Base-by-base conservation (phyloP, 129 eudicot species). In the Kitagawia praeruptora region DNA sequence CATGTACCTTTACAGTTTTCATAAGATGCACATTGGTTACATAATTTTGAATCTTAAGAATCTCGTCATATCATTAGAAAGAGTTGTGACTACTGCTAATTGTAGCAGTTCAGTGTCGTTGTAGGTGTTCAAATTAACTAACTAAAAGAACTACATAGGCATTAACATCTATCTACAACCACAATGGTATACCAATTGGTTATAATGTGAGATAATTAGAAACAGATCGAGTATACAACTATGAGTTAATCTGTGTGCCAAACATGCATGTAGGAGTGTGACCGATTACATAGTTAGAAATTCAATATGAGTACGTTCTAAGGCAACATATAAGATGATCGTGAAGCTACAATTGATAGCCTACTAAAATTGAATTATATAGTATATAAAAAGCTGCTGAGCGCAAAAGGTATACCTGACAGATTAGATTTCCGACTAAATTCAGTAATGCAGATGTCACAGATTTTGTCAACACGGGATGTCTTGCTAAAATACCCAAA, bases 361-460 rank as follows among this genome's bases (percentile, higher is more conserved):
- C 67, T 58, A n/a, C 31, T 2, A 58, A 8, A 58, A 23, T 21
- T 0, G 34, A 25, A 58, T n/a, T 6, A 18, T 37, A 8, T 19
- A 70, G 63, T 21, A 70, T 18, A 71, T 10, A 2, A 39, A 40
- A 37, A 8, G 37, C 27, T 9, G 16, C 16, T 19, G 15, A 72
- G 19, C 23, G 9, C 18, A 25, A 44, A 58, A 38, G 9, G 77
- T 21, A 72, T 78, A 90, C 97, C 96, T 90, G 97, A 71, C 96
- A 93, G 73, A 85, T 77, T 53, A 95, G 21, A 82, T 95, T 97
- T 80, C 98, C 98, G 82, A 90, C 80, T 53, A 89, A 83, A 73
- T 91, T 95, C 84, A 95, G 80, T 46, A 90, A 46, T n/a, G 98
- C 98, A 67, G 97, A 90, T 37, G 97, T 95, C 31, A 87, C 81